Percentiles rank a stretch among this genome's conserved stretches.
These are phyloP conservation scores for Aristolochia californica DNA, from an alignment of 164 flowering plant genomes.

Conservation along the genomic window DNA sequence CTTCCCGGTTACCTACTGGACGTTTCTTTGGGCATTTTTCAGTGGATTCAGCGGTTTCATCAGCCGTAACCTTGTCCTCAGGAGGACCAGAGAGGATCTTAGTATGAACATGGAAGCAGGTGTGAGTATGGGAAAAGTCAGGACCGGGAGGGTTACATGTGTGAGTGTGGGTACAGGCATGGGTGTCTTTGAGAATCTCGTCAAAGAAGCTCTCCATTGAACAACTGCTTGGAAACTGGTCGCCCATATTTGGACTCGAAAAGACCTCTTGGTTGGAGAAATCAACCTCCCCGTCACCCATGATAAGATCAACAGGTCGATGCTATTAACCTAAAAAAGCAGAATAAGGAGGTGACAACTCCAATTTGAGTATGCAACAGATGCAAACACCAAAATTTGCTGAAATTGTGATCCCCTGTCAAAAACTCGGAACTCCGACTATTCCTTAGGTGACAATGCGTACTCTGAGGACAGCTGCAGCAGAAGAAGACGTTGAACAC, in stretches of 20 bases:
- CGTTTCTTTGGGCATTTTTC: conserved; percentile 62
- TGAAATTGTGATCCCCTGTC: too few species aligned
- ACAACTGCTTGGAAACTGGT: conserved; percentile 36
- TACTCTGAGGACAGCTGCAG: too few species aligned
- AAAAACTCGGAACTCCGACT: too few species aligned
- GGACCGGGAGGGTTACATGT: conserved; percentile 98
- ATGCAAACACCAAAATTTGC: too few species aligned
- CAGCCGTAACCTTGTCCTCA: conserved; percentile 47
- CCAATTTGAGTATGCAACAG: too few species aligned
- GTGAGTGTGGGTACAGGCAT: conserved; percentile 90
- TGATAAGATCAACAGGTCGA: conserved; percentile 11
- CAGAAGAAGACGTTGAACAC: too few species aligned
- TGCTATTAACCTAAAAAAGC: too few species aligned
- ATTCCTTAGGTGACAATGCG: too few species aligned
- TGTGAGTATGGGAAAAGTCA: conserved; percentile 80
- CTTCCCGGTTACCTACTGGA: conserved; percentile 76
- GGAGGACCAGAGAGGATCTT: conserved; percentile 48
- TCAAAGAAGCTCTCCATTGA: conserved; percentile 69
- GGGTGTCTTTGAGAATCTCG: conserved; percentile 60
- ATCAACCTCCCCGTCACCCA: conserved; percentile 88
- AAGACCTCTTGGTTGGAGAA: conserved; percentile 59
- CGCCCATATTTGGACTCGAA: conserved; percentile 26
- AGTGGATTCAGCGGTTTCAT: conserved; percentile 68
- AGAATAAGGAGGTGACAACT: too few species aligned
- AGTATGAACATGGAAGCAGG: conserved; percentile 92